These are phyloP conservation scores for Hemileia vastatrix DNA, from an alignment of 1,284 basidiomycete genomes.

Conservation along the genomic window DNA sequence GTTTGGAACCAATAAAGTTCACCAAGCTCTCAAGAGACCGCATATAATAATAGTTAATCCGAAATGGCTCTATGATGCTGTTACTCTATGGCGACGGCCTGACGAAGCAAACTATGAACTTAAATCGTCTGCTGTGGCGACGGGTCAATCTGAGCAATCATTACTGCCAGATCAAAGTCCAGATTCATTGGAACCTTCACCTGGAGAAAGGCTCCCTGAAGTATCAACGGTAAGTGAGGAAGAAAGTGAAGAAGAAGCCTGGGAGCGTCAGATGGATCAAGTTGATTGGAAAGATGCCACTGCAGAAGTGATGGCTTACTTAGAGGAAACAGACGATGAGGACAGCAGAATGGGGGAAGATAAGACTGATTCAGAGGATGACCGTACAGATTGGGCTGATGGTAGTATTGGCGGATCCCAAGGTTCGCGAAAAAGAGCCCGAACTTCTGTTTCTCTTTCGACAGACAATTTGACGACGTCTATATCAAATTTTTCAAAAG, in stretches of 20 bases:
- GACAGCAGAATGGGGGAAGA: not conserved
- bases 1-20: conserved; percentile 83
- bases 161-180: not conserved
- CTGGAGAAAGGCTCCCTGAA: too few species aligned
- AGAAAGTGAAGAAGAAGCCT: conserved; percentile 5
- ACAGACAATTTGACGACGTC: not conserved
- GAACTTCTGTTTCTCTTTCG: not conserved
- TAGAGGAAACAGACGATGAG: conserved; percentile 14
- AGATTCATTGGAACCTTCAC: too few species aligned
- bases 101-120: conserved; percentile 64
- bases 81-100: conserved; percentile 67
- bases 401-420: not conserved
- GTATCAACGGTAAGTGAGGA: conserved; percentile 3
- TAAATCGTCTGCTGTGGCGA: too few species aligned
- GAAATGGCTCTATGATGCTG: conserved; percentile 75
- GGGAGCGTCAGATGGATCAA: conserved; percentile 6
- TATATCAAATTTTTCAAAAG: not conserved
- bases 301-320: conserved; percentile 19
- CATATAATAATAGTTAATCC: conserved; percentile 74
- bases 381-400: not conserved
- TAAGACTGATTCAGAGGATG: not conserved
- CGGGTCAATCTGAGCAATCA: conserved; percentile 1
- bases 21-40: conserved; percentile 57
- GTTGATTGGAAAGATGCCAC: conserved; percentile 20
- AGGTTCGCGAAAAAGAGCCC: not conserved